Conservation (phyloP, 805 yeast species). For the Yarrowia deformans region DNA sequence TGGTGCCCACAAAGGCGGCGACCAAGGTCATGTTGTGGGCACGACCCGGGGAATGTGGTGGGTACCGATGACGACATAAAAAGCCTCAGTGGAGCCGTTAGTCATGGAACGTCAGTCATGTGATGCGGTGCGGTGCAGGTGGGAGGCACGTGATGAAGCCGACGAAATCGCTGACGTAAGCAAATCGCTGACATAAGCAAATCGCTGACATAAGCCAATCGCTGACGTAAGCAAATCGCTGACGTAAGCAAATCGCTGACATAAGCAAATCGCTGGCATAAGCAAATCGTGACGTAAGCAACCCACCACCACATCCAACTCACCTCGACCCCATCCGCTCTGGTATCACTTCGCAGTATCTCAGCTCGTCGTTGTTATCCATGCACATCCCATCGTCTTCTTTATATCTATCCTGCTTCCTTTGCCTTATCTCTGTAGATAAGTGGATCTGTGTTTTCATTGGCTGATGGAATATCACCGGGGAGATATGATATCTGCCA, state of each 20-base stretch:
- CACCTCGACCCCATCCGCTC: background rate
- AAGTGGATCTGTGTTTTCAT: slow-evolving; percentile 12
- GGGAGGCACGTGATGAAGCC: background rate
- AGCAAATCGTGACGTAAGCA: no score
- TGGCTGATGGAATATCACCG: background rate
- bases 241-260: no score
- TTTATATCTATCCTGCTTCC: slow-evolving; percentile 35
- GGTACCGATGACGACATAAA: background rate
- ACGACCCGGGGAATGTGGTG: background rate
- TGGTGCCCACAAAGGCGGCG: no score
- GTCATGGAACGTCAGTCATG: background rate
- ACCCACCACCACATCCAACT: background rate
- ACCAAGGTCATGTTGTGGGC: no score
- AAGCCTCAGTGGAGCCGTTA: slow-evolving; percentile 1
- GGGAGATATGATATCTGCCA: slow-evolving; percentile 30
- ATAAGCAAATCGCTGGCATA: no score
- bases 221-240: background rate
- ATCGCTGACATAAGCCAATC: no score
- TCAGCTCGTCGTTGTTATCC: slow-evolving; percentile 10
- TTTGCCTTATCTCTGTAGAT: slow-evolving; percentile 39
- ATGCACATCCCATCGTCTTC: slow-evolving; percentile 29
- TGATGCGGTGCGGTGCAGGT: background rate
- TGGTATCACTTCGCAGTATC: slow-evolving; percentile 8
- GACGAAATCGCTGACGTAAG: no score
- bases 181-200: no score